phyloP scores from a whole-genome alignment of 2,329 filamentous ascomycete species.

The Ceratocystis huliohia region DNA sequence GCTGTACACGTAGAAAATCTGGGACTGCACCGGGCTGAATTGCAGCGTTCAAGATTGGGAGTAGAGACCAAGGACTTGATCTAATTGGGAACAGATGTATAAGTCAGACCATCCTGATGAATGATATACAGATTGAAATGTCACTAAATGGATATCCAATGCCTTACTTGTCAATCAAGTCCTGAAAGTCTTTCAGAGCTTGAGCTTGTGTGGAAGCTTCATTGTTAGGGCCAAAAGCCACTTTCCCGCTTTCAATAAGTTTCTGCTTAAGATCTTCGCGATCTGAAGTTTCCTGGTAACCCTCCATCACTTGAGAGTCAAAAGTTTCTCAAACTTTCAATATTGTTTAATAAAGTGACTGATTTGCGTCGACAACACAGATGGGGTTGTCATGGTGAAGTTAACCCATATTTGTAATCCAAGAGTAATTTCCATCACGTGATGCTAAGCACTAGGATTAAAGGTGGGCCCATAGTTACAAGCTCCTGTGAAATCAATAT shows the following conservation, averaged over 20 bases:
- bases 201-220: conserved; percentile 28
- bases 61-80: conserved; percentile 37
- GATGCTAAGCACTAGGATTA: background rate
- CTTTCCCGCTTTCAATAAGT: conserved; percentile 31
- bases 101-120: background rate
- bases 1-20: conserved; percentile 44
- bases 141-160: background rate
- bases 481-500: background rate
- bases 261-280: conserved; percentile 15
- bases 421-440: background rate
- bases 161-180: conserved; percentile 38
- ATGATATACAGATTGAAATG: background rate
- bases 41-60: conserved; percentile 49
- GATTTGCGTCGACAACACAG: background rate
- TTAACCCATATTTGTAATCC: background rate
- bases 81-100: conserved; percentile 23
- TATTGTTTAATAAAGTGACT: too few relatives aligned
- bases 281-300: conserved; percentile 22
- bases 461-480: background rate
- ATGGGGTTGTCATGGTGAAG: too few relatives aligned
- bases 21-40: conserved; percentile 49
- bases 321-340: too few relatives aligned
- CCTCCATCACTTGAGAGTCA: conserved; percentile 25
- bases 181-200: conserved; percentile 32
- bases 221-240: conserved; percentile 37